Evolutionary conservation across 2,329 filamentous ascomycete species (phyloP), one percentile per base, ranked within the genome.

Genomic region (Pseudogymnoascus sp.): DNA sequence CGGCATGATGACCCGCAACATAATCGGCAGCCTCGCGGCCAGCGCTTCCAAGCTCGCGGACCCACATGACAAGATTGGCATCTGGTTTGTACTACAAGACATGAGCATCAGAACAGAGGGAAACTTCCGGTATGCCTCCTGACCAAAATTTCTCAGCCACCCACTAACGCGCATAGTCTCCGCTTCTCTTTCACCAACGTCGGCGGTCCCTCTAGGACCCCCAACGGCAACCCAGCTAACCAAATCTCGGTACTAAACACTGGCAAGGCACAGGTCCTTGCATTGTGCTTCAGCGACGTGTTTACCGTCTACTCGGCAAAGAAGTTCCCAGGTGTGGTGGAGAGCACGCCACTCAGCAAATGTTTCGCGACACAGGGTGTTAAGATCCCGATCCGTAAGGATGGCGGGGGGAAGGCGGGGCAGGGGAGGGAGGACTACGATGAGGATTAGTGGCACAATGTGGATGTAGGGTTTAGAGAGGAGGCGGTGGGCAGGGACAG

Each of bases 11-110:
- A 97, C 92, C 0, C 81, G 93, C 60, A 99, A 97, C 71, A 82
- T 99, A 8, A 97, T 99, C 66, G 94, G 94, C 1, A 96, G 90
- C 73, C 79, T 96, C 60, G 87, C 90, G 5, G 92, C 92, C 33
- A 96, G 92, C 70, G 93, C 93, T 1, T 93, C 92, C 71, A 85
- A 88, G 33, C 81, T 97, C 60, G 87, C 84, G 2, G 92, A 97
- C 84, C 86, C 0, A 79, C 64, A 89, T 13, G 87, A 90, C 66
- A 89, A 90, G 72, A 85, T 90, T 59, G 93, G 93, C 1, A 92
- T 96, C 66, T 99, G 93, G 93, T 99, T 99, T 70, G 89, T 99
- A 52, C 79, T 97, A 60, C 93, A 97, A 73, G 94, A 99, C 76
- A 79, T 99, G 45, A 96, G 92, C 69, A 93, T 99, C 33, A 84